Evolutionary conservation across 2,329 filamentous ascomycete species (phyloP).

Genomic region (Leptographium flavum): DNA sequence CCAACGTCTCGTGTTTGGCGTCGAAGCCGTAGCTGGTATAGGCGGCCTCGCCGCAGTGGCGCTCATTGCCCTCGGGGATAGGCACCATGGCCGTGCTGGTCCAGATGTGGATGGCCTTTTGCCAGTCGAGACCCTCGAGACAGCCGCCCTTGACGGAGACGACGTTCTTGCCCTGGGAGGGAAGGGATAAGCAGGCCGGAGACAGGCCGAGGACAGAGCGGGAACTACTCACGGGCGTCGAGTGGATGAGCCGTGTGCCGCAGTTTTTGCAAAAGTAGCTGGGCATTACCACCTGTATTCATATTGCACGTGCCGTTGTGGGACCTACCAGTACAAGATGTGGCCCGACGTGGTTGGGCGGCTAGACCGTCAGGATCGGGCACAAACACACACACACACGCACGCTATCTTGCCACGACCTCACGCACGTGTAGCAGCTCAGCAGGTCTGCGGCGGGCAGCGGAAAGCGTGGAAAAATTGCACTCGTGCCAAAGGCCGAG

Average conservation of each 20-base stretch:
- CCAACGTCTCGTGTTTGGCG: slow-evolving; percentile 28
- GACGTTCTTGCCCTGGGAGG: slow-evolving; percentile 35
- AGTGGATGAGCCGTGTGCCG: slow-evolving; percentile 51
- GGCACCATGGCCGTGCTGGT: slow-evolving; percentile 53
- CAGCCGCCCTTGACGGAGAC: slow-evolving; percentile 55
- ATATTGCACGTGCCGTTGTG: neutral
- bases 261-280: slow-evolving; percentile 55
- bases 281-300: neutral
- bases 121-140: slow-evolving; percentile 48
- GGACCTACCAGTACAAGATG: slow-evolving; percentile 39
- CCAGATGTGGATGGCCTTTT: slow-evolving; percentile 50
- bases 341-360: slow-evolving; percentile 43
- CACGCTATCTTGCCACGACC: neutral
- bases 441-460: slow-evolving; percentile 34
- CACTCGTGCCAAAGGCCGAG: slow-evolving; percentile 49
- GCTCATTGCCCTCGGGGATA: slow-evolving; percentile 50
- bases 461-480: slow-evolving; percentile 54
- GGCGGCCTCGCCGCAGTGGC: slow-evolving; percentile 37
- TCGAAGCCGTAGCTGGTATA: slow-evolving; percentile 31
- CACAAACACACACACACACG: neutral
- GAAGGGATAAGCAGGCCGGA: neutral
- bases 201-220: too few species aligned
- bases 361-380: slow-evolving; percentile 19
- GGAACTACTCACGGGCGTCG: slow-evolving; percentile 29
- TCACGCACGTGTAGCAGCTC: slow-evolving; percentile 39